A percentile compares a stretch with the other conserved stretches of the same genome.
Evolutionary conservation across 2,329 filamentous ascomycete species (phyloP).

Genomic region (Rutstroemia sp.): DNA sequence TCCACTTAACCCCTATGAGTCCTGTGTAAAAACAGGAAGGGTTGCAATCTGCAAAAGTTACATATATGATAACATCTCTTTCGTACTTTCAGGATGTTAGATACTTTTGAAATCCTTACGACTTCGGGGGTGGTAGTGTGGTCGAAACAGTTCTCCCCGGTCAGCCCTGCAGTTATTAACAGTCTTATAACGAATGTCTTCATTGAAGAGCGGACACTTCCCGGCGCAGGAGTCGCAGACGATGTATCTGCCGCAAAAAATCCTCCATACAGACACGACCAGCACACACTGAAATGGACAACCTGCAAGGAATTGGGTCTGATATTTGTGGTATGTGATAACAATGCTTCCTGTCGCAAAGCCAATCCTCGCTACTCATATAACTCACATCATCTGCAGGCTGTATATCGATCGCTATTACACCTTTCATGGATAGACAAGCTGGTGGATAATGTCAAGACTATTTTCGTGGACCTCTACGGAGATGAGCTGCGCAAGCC

Average conservation of each 20-base stretch:
- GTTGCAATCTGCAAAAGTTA: no score
- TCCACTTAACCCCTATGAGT: no score
- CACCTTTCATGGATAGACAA: constrained; percentile 97
- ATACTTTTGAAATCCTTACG: constrained; percentile 93
- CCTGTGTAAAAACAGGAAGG: no score
- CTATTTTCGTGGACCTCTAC: constrained; percentile 86
- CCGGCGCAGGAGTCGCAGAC: constrained; percentile 48
- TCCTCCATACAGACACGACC: constrained; percentile 78
- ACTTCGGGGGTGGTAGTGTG: constrained; percentile 95
- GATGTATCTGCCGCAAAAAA: constrained; percentile 56
- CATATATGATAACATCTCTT: neutral
- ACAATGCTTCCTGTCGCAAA: neutral
- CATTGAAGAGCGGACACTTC: constrained; percentile 80
- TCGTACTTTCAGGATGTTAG: constrained; percentile 58
- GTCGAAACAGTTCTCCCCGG: constrained; percentile 77
- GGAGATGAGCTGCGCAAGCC: constrained; percentile 77
- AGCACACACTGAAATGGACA: constrained; percentile 93
- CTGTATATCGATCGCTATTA: constrained; percentile 91
- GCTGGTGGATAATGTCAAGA: constrained; percentile 88
- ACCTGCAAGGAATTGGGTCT: constrained; percentile 85
- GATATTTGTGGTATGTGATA: constrained; percentile 72
- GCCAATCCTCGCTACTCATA: neutral
- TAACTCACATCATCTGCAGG: constrained; percentile 42
- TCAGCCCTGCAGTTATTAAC: constrained; percentile 82
- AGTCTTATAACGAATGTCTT: constrained; percentile 94